Conservation (phyloP, 192 early-diverging fungal genomes). For the Podila clonocystis region DNA sequence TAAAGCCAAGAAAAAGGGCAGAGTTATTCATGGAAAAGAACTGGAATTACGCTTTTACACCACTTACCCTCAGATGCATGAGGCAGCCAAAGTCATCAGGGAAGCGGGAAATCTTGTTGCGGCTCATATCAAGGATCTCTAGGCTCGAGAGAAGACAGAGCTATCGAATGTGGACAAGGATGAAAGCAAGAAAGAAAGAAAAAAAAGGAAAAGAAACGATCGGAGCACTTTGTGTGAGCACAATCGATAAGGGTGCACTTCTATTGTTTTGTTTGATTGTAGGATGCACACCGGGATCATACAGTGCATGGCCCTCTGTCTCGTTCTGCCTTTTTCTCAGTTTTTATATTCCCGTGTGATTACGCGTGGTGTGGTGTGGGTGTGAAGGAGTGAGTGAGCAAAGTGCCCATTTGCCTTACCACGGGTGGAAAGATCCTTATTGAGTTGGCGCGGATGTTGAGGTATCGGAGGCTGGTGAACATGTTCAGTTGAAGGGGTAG, state of each 20-base stretch:
- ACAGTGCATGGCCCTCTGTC: neutral
- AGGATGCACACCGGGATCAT: too few relatives aligned
- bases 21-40: neutral
- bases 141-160: constrained; percentile 49
- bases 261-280: too few relatives aligned
- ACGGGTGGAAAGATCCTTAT: constrained; percentile 52
- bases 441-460: constrained; percentile 50
- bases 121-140: constrained; percentile 55
- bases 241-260: too few relatives aligned
- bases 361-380: too few relatives aligned
- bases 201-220: constrained; percentile 7
- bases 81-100: constrained; percentile 49
- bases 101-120: constrained; percentile 52
- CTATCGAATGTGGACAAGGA: constrained; percentile 11
- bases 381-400: neutral
- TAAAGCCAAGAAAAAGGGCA: neutral
- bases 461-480: constrained; percentile 50
- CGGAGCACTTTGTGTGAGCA: neutral
- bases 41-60: neutral
- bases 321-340: neutral
- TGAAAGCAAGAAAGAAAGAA: neutral
- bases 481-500: constrained; percentile 52
- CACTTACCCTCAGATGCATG: constrained; percentile 48
- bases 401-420: constrained; percentile 20
- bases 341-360: neutral